Conservation (phyloP, 2,329 filamentous ascomycete species). For the Penicillium sp. region DNA sequence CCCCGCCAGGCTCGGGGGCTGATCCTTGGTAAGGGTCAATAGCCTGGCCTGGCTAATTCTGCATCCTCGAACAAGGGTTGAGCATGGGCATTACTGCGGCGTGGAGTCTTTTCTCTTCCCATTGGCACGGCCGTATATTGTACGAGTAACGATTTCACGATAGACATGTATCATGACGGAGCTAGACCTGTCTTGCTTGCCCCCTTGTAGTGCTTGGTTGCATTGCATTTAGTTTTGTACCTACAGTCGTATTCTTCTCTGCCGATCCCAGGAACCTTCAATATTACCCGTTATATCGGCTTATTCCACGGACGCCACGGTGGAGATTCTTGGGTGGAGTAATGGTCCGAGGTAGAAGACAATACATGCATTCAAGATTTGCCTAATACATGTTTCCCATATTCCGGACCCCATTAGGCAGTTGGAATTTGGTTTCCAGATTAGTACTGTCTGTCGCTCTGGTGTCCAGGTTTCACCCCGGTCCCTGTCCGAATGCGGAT, state of each 20-base stretch:
- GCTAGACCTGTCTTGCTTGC: slow-evolving; percentile 2
- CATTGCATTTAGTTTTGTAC: not conserved
- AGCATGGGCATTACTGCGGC: slow-evolving; percentile 14
- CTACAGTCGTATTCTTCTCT: not conserved
- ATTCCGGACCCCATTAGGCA: slow-evolving; percentile 7
- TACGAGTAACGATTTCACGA: slow-evolving; percentile 49
- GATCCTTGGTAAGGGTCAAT: slow-evolving; percentile 39
- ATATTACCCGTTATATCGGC: not conserved
- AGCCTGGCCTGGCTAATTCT: slow-evolving; percentile 3
- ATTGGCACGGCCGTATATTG: slow-evolving; percentile 30
- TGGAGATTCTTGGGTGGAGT: not conserved
- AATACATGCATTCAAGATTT: not conserved
- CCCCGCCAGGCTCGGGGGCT: slow-evolving; percentile 59
- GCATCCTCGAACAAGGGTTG: not conserved
- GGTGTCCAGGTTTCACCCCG: not conserved
- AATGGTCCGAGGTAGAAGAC: not conserved
- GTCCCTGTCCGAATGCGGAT: not conserved
- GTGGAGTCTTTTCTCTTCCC: slow-evolving; percentile 12
- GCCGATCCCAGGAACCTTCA: not conserved
- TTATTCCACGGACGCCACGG: not conserved
- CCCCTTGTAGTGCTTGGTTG: slow-evolving; percentile 3
- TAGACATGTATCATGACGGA: slow-evolving; percentile 46
- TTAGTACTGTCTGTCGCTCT: not conserved
- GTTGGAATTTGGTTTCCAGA: not conserved
- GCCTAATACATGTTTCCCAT: not conserved